Percentiles rank a stretch among this genome's conserved stretches.
These are phyloP conservation scores for Excoecaria cochinchinensis DNA, from an alignment of 345 rosid genomes.

Conservation along the genomic window DNA sequence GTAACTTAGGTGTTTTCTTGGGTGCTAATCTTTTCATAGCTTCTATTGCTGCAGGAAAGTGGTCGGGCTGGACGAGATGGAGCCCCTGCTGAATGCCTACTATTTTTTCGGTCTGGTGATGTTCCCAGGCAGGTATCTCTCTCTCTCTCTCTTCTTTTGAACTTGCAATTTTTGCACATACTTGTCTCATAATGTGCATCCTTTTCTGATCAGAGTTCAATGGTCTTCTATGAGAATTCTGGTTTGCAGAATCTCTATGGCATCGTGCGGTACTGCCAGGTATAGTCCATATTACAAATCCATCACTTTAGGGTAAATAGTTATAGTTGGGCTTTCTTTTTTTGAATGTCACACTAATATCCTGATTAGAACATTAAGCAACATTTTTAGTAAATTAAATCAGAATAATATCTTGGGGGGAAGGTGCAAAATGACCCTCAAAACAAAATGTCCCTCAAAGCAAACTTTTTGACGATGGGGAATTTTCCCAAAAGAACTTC, in stretches of 20 bases:
- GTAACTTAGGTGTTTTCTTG: background rate
- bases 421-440: too few relatives aligned
- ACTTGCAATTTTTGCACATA: background rate
- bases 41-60: constrained; percentile 67
- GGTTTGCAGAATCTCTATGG: constrained; percentile 92
- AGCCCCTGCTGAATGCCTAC: constrained; percentile 84
- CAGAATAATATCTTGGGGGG: background rate
- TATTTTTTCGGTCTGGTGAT: constrained; percentile 83
- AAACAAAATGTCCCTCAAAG: too few relatives aligned
- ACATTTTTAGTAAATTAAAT: background rate
- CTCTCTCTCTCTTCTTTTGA: background rate
- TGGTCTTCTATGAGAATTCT: constrained; percentile 93
- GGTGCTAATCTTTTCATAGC: constrained; percentile 17
- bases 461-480: too few relatives aligned
- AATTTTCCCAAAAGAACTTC: too few relatives aligned
- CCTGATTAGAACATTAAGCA: background rate
- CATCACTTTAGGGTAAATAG: background rate
- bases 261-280: constrained; percentile 91
- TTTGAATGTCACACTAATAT: background rate
- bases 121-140: constrained; percentile 78
- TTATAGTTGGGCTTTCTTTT: background rate
- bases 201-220: constrained; percentile 69
- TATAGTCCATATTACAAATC: constrained; percentile 26
- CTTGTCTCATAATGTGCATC: background rate
- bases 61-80: constrained; percentile 99